Conservation (phyloP, 306 rosid species). For the Lathyrus oleraceus region DNA sequence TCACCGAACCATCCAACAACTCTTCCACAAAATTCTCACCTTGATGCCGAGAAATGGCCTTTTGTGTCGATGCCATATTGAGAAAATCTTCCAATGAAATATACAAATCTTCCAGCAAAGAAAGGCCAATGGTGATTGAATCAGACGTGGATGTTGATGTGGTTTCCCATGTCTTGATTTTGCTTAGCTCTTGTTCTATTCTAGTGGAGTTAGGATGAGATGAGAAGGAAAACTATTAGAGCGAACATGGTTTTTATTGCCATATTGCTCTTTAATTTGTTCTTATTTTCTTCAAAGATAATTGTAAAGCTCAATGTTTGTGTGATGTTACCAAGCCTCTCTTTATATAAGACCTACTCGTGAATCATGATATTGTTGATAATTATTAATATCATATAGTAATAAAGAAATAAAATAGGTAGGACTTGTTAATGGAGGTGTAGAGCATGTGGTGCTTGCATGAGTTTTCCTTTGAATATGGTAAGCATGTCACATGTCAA, state of each 20-base stretch:
- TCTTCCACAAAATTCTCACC: constrained; percentile 50
- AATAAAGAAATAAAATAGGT: background rate
- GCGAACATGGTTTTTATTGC: constrained; percentile 46
- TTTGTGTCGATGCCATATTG: constrained; percentile 55
- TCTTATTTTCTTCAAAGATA: background rate
- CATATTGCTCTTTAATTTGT: constrained; percentile 35
- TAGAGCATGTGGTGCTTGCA: constrained; percentile 46
- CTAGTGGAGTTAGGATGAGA: constrained; percentile 58
- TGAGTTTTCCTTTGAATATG: constrained; percentile 37
- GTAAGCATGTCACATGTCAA: constrained; percentile 40
- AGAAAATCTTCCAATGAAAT: constrained; percentile 70
- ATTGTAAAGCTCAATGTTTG: background rate
- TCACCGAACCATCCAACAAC: constrained; percentile 59
- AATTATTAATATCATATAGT: background rate
- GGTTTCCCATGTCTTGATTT: constrained; percentile 47
- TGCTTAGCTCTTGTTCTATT: constrained; percentile 53
- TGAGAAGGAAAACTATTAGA: constrained; percentile 68
- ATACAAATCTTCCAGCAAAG: constrained; percentile 52
- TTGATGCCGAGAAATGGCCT: constrained; percentile 44
- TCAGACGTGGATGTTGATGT: constrained; percentile 39
- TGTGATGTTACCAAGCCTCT: constrained; percentile 26
- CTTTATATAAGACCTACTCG: constrained; percentile 21
- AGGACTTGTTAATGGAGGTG: constrained; percentile 6
- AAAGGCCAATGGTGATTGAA: constrained; percentile 43
- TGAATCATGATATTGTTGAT: background rate